phyloP scores from a whole-genome alignment of 495 filamentous ascomycete species.

The Elaphomyces granulatus region DNA sequence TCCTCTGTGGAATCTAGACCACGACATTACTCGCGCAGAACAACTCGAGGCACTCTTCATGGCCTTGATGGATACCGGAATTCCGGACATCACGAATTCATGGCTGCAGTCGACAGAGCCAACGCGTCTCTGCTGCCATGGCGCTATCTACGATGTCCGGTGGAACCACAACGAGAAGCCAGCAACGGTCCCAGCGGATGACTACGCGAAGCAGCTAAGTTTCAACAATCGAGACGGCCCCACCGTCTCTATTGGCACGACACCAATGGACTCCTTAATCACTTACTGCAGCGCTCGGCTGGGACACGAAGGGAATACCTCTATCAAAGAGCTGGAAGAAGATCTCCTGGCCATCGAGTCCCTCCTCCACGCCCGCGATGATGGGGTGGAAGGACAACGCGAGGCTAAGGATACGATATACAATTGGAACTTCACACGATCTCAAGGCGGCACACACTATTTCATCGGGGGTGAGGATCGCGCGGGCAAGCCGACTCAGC shows the following conservation, averaged over 20 bases:
- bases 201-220: background rate
- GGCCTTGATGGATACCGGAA: no score
- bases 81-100: no score
- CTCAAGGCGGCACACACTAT: constrained; percentile 16
- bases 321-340: constrained; percentile 11
- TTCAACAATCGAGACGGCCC: background rate
- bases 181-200: constrained; percentile 17
- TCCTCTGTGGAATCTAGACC: no score
- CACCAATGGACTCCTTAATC: constrained; percentile 31
- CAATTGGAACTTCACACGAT: constrained; percentile 16
- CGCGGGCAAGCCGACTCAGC: background rate
- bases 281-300: constrained; percentile 18
- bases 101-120: background rate
- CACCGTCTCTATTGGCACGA: constrained; percentile 30
- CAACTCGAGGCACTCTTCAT: no score
- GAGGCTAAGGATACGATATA: constrained; percentile 20
- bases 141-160: constrained; percentile 30
- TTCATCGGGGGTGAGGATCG: constrained; percentile 1
- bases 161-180: constrained; percentile 20
- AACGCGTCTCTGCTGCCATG: constrained; percentile 22
- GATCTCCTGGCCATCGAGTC: constrained; percentile 7
- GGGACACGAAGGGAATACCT: background rate
- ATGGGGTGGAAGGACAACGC: constrained; percentile 19
- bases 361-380: constrained; percentile 17
- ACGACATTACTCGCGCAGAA: no score